These are phyloP conservation scores for Bonia amplexicaulis DNA, from an alignment of 176 grass and related monocot species.

Conservation along the genomic window DNA sequence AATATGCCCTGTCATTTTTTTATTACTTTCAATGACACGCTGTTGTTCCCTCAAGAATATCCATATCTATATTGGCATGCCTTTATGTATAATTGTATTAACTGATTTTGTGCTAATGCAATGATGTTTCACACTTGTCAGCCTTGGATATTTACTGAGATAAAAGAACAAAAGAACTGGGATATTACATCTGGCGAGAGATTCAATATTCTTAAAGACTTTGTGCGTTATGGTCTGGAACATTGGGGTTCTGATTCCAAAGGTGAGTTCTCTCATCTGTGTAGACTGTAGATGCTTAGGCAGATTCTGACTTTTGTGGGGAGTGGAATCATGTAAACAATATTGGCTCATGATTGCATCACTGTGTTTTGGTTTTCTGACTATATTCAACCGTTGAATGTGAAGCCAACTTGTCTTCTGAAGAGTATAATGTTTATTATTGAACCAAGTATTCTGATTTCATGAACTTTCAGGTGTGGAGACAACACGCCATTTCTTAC, in stretches of 20 bases:
- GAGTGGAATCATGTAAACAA: not conserved
- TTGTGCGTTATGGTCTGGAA: constrained; percentile 64
- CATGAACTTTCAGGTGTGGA: constrained; percentile 59
- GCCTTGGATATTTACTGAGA: constrained; percentile 99
- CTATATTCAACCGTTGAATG: not conserved
- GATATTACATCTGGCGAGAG: constrained; percentile 84
- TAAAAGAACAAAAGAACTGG: constrained; percentile 96
- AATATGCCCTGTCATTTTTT: not conserved
- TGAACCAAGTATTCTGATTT: not conserved
- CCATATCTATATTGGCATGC: not conserved
- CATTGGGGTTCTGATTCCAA: constrained; percentile 95
- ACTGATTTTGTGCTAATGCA: constrained; percentile 16
- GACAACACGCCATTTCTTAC: constrained; percentile 83
- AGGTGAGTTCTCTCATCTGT: constrained; percentile 36
- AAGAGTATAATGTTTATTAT: not conserved
- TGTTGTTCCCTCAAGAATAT: not conserved
- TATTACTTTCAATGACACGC: not conserved
- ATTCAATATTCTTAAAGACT: constrained; percentile 88
- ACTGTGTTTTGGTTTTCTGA: not conserved
- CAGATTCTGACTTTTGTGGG: not conserved
- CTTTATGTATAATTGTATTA: not conserved
- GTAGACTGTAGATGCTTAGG: not conserved
- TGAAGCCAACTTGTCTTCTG: not conserved
- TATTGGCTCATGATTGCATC: not conserved
- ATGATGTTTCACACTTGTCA: constrained; percentile 29